These are phyloP conservation scores for Blastobotrys petasosporus DNA, from an alignment of 1,139 yeast species.

Conservation along the genomic window DNA sequence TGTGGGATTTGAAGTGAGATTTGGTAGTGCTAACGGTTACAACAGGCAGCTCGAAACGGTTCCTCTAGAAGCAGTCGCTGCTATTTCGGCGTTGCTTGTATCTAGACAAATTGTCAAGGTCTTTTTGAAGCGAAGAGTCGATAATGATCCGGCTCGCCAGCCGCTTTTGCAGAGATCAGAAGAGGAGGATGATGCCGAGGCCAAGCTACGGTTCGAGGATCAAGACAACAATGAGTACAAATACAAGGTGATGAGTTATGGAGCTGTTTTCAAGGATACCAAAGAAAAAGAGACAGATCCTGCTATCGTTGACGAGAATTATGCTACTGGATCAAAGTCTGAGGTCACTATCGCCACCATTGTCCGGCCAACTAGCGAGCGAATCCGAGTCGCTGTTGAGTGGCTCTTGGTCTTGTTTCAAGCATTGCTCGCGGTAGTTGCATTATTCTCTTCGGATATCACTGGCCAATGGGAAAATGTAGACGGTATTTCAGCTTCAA, in stretches of 20 bases:
- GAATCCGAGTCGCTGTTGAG: conserved; percentile 25
- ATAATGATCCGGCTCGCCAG: conserved; percentile 20
- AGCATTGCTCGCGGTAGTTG: conserved; percentile 27
- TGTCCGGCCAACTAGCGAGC: conserved; percentile 25
- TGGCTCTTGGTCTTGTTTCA: conserved; percentile 34
- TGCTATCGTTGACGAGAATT: background rate
- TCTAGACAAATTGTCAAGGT: conserved; percentile 17
- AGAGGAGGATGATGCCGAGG: conserved; percentile 8
- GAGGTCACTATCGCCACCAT: conserved; percentile 24
- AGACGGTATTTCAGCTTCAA: conserved; percentile 19
- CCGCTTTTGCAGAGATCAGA: conserved; percentile 21
- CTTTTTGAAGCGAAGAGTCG: conserved; percentile 3
- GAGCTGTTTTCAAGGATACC: conserved; percentile 14
- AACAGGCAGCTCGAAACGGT: too few relatives aligned
- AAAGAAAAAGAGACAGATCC: conserved; percentile 1
- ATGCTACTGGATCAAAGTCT: conserved; percentile 11
- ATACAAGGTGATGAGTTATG: conserved; percentile 15
- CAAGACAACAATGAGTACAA: conserved; percentile 13
- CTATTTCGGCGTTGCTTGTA: conserved; percentile 18
- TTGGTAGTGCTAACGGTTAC: too few relatives aligned
- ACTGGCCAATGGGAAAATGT: conserved; percentile 12
- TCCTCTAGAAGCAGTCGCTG: background rate
- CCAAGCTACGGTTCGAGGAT: conserved; percentile 10
- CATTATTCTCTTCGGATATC: conserved; percentile 37
- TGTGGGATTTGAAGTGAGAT: too few relatives aligned